Conservation (phyloP, 176 grass and related monocot species). For the Canna indica region DNA sequence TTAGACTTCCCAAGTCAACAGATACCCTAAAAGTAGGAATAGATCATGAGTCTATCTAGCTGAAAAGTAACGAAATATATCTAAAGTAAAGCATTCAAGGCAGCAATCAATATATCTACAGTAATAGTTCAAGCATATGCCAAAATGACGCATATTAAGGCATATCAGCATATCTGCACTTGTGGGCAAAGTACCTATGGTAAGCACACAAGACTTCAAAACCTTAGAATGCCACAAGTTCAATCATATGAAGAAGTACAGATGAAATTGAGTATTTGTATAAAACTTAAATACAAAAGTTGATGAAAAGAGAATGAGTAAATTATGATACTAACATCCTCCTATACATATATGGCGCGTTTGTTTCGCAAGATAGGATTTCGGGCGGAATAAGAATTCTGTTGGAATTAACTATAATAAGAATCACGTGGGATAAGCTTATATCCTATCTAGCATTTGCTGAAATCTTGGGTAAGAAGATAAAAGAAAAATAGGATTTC, state of each 20-base stretch:
- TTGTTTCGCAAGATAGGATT: too few relatives aligned
- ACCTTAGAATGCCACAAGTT: not conserved
- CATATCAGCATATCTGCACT: too few relatives aligned
- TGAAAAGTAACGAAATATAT: not conserved
- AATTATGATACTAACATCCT: not conserved
- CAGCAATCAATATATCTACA: not conserved
- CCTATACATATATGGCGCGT: too few relatives aligned
- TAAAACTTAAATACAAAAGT: too few relatives aligned
- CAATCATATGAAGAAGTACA: slow-evolving; percentile 1
- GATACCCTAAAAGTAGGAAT: slow-evolving; percentile 54
- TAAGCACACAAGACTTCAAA: not conserved
- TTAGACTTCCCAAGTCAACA: slow-evolving; percentile 74
- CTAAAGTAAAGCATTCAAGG: not conserved
- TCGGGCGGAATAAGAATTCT: too few relatives aligned
- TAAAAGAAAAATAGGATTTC: too few relatives aligned
- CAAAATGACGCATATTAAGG: not conserved
- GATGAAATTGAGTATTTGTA: not conserved
- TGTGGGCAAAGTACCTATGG: too few relatives aligned
- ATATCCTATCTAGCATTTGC: too few relatives aligned
- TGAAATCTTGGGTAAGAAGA: too few relatives aligned
- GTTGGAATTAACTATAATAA: too few relatives aligned
- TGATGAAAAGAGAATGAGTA: not conserved
- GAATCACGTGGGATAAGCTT: too few relatives aligned
- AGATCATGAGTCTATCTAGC: not conserved
- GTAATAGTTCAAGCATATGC: not conserved